Evolutionary conservation across 345 rosid species (phyloP).

Genomic region (Citrus medica): DNA sequence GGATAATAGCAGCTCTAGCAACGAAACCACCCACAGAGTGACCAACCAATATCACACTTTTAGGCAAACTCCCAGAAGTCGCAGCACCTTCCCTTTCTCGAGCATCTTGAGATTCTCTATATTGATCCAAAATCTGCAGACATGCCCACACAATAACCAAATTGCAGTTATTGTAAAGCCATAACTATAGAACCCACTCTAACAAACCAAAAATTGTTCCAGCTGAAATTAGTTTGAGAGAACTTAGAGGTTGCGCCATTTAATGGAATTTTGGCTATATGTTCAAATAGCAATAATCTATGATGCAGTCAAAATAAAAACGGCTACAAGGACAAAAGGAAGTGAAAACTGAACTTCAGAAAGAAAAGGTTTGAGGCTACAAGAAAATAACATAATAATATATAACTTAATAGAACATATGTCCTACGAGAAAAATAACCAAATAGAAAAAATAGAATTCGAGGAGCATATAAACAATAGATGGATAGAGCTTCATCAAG

Average conservation of each 20-base stretch:
- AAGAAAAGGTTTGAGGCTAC: not conserved
- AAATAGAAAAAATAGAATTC: not conserved
- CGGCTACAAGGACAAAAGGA: not conserved
- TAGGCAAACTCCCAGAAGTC: slow-evolving; percentile 58
- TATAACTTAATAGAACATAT: not conserved
- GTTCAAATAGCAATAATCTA: not conserved
- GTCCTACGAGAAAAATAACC: not conserved
- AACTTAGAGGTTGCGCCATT: not conserved
- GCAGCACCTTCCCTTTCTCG: slow-evolving; percentile 80
- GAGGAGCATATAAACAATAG: not conserved
- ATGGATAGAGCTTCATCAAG: not conserved
- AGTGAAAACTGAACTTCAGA: not conserved
- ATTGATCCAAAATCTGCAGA: slow-evolving; percentile 84
- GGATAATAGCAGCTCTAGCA: slow-evolving; percentile 93
- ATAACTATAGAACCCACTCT: not conserved
- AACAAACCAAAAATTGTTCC: not conserved
- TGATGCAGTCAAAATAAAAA: slow-evolving; percentile 2
- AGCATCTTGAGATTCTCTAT: slow-evolving; percentile 69
- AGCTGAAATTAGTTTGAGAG: slow-evolving; percentile 9
- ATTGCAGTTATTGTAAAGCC: not conserved
- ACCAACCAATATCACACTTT: slow-evolving; percentile 88
- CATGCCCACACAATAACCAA: slow-evolving; percentile 9
- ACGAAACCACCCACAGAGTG: slow-evolving; percentile 99
- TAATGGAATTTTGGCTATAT: not conserved
- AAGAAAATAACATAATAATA: not conserved